Evolutionary conservation across 805 yeast species (phyloP).

Genomic region (Brettanomyces naardenensis): DNA sequence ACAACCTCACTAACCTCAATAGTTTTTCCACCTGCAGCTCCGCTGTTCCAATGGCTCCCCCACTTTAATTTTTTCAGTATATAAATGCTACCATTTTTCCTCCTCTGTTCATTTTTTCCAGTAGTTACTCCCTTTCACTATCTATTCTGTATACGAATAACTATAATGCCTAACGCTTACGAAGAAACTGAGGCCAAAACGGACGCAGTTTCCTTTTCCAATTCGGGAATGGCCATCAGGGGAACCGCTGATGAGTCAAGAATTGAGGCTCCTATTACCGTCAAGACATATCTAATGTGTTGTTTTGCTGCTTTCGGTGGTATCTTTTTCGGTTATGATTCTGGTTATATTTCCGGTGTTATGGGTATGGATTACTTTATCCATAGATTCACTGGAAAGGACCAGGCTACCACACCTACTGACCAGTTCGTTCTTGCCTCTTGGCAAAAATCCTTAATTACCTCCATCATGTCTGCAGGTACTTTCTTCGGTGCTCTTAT

Average conservation of each 20-base stretch:
- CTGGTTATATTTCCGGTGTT: constrained; percentile 70
- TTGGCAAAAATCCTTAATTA: constrained; percentile 52
- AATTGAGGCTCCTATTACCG: constrained; percentile 32
- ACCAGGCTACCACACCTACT: constrained; percentile 46
- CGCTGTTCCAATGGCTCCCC: no score
- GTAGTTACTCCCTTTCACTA: no score
- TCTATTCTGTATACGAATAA: no score
- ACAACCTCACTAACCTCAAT: no score
- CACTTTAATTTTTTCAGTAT: no score
- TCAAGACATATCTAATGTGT: constrained; percentile 32
- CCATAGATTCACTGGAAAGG: constrained; percentile 38
- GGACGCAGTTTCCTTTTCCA: no score
- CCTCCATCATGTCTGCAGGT: constrained; percentile 63
- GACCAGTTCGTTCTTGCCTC: constrained; percentile 33
- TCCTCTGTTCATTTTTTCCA: no score
- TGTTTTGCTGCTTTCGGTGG: constrained; percentile 67
- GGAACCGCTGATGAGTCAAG: neutral
- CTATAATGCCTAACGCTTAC: no score
- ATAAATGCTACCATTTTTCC: no score
- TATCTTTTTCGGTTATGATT: constrained; percentile 70
- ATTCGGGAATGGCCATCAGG: no score
- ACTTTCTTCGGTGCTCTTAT: constrained; percentile 67
- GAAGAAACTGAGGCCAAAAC: no score
- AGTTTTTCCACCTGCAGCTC: no score
- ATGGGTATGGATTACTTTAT: constrained; percentile 51